A percentile compares a stretch with the other conserved stretches of the same genome.
These are phyloP conservation scores for Typha latifolia DNA, from an alignment of 176 grass and related monocot genomes.

Conservation along the genomic window DNA sequence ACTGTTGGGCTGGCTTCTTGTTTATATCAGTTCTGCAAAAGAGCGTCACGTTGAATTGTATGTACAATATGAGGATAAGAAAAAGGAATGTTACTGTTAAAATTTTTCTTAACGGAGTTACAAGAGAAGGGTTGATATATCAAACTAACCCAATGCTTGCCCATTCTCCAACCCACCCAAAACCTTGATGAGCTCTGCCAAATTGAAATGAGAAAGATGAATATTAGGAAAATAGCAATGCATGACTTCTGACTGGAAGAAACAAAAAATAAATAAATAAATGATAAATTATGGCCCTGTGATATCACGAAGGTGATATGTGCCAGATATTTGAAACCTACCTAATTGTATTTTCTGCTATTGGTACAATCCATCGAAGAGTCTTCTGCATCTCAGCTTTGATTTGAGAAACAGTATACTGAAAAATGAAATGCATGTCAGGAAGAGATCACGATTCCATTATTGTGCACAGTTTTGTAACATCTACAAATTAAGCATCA, in stretches of 20 bases:
- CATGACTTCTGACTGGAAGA: neutral
- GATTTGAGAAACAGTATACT: constrained; percentile 70
- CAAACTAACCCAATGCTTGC: constrained; percentile 83
- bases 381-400: constrained; percentile 93
- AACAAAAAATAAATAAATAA: constrained; percentile 1
- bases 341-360: constrained; percentile 91
- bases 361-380: constrained; percentile 64
- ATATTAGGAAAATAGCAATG: neutral
- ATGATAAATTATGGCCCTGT: neutral
- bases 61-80: neutral
- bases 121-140: constrained; percentile 6
- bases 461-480: no score
- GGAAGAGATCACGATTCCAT: neutral
- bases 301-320: constrained; percentile 2
- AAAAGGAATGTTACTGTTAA: neutral
- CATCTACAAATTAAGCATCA: no score
- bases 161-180: constrained; percentile 98
- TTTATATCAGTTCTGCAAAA: constrained; percentile 53
- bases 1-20: constrained; percentile 48
- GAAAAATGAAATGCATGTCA: constrained; percentile 5
- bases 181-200: constrained; percentile 87
- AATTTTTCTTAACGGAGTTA: neutral
- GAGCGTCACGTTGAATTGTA: neutral
- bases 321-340: constrained; percentile 19
- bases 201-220: constrained; percentile 11